Percentiles rank a stretch among this genome's conserved stretches.
These are phyloP conservation scores for Lignosus rhinocerotis DNA, from an alignment of 1,284 basidiomycete genomes.

Conservation along the genomic window DNA sequence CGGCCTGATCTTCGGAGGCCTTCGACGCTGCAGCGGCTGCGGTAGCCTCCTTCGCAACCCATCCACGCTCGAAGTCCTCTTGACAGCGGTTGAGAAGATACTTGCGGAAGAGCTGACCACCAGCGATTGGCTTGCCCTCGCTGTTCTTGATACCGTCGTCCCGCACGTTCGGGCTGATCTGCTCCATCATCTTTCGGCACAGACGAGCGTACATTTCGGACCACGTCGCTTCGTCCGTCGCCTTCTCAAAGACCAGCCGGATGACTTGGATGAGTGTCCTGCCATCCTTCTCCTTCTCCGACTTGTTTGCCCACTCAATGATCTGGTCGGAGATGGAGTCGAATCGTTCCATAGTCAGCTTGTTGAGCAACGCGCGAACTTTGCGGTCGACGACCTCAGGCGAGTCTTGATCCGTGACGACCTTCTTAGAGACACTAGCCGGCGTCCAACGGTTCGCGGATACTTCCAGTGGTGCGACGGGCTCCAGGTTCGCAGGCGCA, in stretches of 20 bases:
- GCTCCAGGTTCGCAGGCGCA: constrained; percentile 44
- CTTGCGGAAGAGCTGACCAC: constrained; percentile 85
- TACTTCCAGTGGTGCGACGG: constrained; percentile 74
- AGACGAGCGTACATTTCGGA: constrained; percentile 60
- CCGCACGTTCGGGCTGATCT: constrained; percentile 81
- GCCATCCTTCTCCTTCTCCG: constrained; percentile 88
- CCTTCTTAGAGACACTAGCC: constrained; percentile 37
- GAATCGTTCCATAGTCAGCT: constrained; percentile 96
- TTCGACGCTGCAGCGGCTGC: constrained; percentile 36
- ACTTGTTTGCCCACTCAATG: constrained; percentile 90
- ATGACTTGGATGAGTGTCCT: constrained; percentile 94
- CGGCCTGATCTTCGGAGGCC: constrained; percentile 55
- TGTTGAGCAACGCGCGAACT: constrained; percentile 92
- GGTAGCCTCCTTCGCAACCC: constrained; percentile 45
- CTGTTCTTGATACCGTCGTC: constrained; percentile 80
- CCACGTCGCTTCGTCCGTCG: constrained; percentile 50
- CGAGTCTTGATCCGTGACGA: constrained; percentile 59
- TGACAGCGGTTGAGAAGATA: constrained; percentile 70
- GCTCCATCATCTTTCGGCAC: constrained; percentile 73
- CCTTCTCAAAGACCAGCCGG: constrained; percentile 94
- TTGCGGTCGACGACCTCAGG: constrained; percentile 89
- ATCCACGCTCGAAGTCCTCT: constrained; percentile 34
- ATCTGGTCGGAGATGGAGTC: constrained; percentile 65
- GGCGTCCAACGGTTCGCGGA: constrained; percentile 85
- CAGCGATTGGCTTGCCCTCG: constrained; percentile 85